Evolutionary conservation across 1,284 basidiomycete species (phyloP).

Genomic region (Austroboletus niveus): DNA sequence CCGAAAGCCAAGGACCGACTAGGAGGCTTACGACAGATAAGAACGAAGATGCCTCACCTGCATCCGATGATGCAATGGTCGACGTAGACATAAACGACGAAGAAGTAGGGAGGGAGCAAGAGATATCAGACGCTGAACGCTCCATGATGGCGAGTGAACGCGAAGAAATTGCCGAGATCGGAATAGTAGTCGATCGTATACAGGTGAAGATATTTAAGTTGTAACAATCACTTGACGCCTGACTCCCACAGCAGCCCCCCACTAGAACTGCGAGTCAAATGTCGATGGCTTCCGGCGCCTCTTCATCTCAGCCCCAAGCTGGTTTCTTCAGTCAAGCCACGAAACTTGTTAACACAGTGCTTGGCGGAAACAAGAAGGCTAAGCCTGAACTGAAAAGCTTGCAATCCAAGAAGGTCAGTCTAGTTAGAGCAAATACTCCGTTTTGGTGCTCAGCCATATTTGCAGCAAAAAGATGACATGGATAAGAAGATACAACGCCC

Average conservation of each 20-base stretch:
- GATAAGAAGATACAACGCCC: conserved; percentile 74
- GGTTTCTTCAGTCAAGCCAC: conserved; percentile 68
- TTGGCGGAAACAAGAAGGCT: conserved; percentile 60
- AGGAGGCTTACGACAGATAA: conserved; percentile 20
- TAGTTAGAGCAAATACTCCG: neutral
- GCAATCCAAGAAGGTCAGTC: conserved; percentile 77
- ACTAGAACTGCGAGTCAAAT: conserved; percentile 47
- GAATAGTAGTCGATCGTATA: conserved; percentile 40
- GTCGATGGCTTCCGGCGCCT: conserved; percentile 50
- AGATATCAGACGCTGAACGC: conserved; percentile 30
- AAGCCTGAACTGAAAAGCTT: conserved; percentile 81
- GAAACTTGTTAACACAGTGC: conserved; percentile 60
- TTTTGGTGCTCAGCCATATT: neutral
- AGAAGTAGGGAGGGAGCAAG: conserved; percentile 34
- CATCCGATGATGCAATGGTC: conserved; percentile 10
- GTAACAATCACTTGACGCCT: neutral
- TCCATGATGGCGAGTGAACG: conserved; percentile 38
- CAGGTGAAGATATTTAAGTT: conserved; percentile 31
- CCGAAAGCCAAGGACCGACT: conserved; percentile 44
- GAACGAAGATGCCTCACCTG: conserved; percentile 10
- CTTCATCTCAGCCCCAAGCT: conserved; percentile 51
- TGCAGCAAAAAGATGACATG: conserved; percentile 81
- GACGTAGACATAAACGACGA: conserved; percentile 11
- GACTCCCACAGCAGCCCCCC: conserved; percentile 11
- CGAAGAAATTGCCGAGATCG: conserved; percentile 38